phyloP scores from a whole-genome alignment of 495 filamentous ascomycete species.

The Saxispiralis lemnorum region DNA sequence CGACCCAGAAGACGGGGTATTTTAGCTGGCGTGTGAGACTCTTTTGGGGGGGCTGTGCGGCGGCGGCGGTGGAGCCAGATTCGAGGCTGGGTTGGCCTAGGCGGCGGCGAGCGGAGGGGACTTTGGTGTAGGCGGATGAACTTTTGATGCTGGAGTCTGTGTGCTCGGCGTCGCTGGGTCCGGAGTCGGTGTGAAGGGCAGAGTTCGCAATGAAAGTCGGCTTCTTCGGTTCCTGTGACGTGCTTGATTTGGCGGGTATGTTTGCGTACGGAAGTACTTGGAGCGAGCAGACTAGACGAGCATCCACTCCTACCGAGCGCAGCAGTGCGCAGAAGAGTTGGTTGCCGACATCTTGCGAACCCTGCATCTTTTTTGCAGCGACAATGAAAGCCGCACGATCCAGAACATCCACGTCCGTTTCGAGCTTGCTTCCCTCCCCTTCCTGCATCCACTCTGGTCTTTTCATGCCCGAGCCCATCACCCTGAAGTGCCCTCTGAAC shows the following conservation, averaged over 20 bases:
- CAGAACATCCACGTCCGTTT: slow-evolving; percentile 28
- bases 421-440: slow-evolving; percentile 36
- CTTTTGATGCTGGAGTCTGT: slow-evolving; percentile 2
- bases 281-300: slow-evolving; percentile 84
- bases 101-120: slow-evolving; percentile 20
- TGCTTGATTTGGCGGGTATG: slow-evolving; percentile 32
- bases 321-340: slow-evolving; percentile 81
- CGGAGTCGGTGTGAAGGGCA: slow-evolving; percentile 18
- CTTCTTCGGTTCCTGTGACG: slow-evolving; percentile 24
- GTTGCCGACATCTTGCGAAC: slow-evolving; percentile 76
- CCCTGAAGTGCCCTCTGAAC: slow-evolving; percentile 47
- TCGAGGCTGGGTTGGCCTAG: slow-evolving; percentile 30
- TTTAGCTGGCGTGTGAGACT: slow-evolving; percentile 38
- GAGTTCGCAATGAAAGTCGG: slow-evolving; percentile 25
- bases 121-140: slow-evolving; percentile 7
- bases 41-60: slow-evolving; percentile 11
- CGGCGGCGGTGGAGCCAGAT: not conserved
- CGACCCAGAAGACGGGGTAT: slow-evolving; percentile 83
- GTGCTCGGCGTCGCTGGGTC: not conserved
- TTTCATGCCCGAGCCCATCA: slow-evolving; percentile 52
- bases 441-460: slow-evolving; percentile 52
- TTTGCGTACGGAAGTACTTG: slow-evolving; percentile 62
- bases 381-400: slow-evolving; percentile 52
- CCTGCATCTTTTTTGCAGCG: slow-evolving; percentile 45
- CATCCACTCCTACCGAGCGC: slow-evolving; percentile 55